A percentile compares a stretch with the other conserved stretches of the same genome.
phyloP scores from a whole-genome alignment of 1,139 yeast species.

The Geotrichum cucujoidarum region DNA sequence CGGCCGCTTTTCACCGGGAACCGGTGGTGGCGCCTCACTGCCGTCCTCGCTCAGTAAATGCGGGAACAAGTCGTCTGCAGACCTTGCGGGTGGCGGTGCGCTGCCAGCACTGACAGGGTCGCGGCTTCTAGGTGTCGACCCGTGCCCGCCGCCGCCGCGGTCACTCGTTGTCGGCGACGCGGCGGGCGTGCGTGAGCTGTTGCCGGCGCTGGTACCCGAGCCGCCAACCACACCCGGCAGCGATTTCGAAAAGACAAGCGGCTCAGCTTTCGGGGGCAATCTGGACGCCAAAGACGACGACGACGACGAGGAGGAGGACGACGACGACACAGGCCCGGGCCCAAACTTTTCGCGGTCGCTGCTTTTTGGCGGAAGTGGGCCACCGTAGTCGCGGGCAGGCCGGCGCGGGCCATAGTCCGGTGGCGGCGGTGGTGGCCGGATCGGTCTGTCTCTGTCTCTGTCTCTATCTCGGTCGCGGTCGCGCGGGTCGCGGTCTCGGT shows the following conservation, averaged over 20 bases:
- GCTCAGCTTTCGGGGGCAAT: not conserved
- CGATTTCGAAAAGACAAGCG: slow-evolving; percentile 6
- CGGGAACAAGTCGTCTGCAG: slow-evolving; percentile 20
- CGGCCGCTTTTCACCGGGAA: no score
- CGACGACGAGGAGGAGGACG: slow-evolving; percentile 1
- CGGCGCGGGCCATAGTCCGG: slow-evolving; percentile 10
- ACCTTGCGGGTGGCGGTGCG: no score
- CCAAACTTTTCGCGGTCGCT: slow-evolving; percentile 12
- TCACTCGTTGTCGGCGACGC: not conserved
- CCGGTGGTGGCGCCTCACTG: not conserved
- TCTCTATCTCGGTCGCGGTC: slow-evolving; percentile 17
- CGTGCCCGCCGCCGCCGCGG: not conserved
- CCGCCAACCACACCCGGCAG: no score
- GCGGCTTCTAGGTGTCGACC: slow-evolving; percentile 3
- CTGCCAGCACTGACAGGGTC: no score
- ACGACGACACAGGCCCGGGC: no score
- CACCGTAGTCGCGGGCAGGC: slow-evolving; percentile 9
- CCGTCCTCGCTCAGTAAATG: slow-evolving; percentile 16
- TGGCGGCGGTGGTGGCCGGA: not conserved
- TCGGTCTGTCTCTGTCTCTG: slow-evolving; percentile 8
- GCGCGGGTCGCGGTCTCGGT: slow-evolving; percentile 21
- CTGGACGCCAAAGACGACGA: not conserved
- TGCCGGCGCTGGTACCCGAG: no score
- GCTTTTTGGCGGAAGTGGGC: not conserved
- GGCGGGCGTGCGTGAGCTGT: not conserved